Base-by-base conservation (phyloP, 495 filamentous ascomycete genomes). In the Xylaria palmicola region DNA sequence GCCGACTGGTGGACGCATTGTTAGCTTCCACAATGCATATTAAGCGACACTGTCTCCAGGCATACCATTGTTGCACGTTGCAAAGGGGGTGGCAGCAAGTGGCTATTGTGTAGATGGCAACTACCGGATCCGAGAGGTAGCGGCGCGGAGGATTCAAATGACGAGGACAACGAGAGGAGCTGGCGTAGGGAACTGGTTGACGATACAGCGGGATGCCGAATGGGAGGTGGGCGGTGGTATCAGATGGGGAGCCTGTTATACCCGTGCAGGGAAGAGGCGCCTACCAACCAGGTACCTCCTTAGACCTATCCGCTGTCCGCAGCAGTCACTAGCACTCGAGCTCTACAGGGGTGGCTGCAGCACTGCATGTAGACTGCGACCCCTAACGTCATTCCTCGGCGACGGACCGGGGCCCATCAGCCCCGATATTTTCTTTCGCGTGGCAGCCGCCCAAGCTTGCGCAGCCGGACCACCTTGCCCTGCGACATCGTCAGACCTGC, bases 1-100 rank as follows among this genome's bases (percentile, higher is more conserved):
- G 93, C 95, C 69, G 94, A 94, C 94, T 98, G 62, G 26, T 20
- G 55, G 50, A 36, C 40, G 30, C n/a, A 52, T 58, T 10, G 61
- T 72, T 66, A 69, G 69, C 62, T 60, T 27, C 12, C 30, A 54
- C 22, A 29, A 47, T 62, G 44, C 1, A 55, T 2, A 36, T 27
- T 24, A n/a, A 15, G 26, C 8, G 24, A 54, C 9, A 22, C 20
- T 49, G 29, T 15, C 9, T 52, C 13, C 13, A n/a, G 50, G n/a
- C 10, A 54, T 67, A 68, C 62, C 65, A 64, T 68, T 71, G 70
- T 66, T 82, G 72, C 78, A 80, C 81, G 3, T 72, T 81, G 59
- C 8, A 32, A 53, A 17, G 27, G 39, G 43, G 20, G 22, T 17
- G 26, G 41, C 12, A 43, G 13, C 15, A 10, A 36, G 26, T n/a